Base-by-base conservation (phyloP, 441 rosid genomes). In the Euphorbia corollata region DNA sequence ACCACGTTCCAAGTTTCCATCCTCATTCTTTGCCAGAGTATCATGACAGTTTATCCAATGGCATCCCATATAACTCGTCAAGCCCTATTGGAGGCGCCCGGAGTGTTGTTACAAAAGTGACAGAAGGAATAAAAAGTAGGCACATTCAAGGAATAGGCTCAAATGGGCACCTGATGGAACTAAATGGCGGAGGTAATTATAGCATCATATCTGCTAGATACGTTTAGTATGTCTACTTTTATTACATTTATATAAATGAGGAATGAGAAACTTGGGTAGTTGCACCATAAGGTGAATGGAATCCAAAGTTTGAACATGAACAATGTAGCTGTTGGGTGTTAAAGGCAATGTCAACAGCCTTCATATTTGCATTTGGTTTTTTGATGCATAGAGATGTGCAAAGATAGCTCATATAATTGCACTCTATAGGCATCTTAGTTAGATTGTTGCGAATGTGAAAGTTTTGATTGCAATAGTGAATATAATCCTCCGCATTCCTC, bases 161-260 rank as follows among this genome's bases (percentile, higher is more conserved):
- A 39, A 87, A 91, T 66, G 87, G 90, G 55, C 87, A 75, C 64
- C 68, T 80, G 61, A 73, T 82, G 83, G 89, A 88, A 67, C 83
- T 81, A 68, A 83, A 74, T 67, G 85, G 89, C 73, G 89, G 87
- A 47, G 88, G 99, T 94, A 81, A 78, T 87, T 83, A 77, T 70
- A 15, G 62, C 39, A 72, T 72, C 74, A 56, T 63, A n/a, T 39
- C 39, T 77, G 61, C 66, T 59, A 22, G 51, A 54, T 54, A 8
- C 3, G 9, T 54, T 16, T 51, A 19, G 3, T 18, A 45, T 12
- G 47, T 51, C 59, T 61, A 63, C 63, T 71, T 74, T 43, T 36
- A 27, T 1, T 27, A 27, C 32, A 27, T 27, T 4, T 27, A 27
- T 27, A 27, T 4, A 7, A 7, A n/a, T 23, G 45, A 63, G 50